These are phyloP conservation scores for Globisporangium apiculatum DNA, from an alignment of 352 stramenopile species.

Conservation along the genomic window DNA sequence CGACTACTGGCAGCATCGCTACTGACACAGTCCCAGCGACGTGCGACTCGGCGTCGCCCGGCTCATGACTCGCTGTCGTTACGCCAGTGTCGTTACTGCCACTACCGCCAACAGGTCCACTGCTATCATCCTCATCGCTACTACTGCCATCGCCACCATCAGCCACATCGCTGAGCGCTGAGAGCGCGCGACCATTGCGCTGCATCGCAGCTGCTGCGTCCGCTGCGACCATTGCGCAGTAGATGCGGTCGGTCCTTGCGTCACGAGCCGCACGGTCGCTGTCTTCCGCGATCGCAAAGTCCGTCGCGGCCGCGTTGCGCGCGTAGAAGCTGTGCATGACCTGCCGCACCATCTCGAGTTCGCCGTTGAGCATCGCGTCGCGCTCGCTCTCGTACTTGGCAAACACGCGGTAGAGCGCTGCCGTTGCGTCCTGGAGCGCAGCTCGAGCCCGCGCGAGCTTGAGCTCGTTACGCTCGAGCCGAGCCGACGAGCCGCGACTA, in stretches of 20 bases:
- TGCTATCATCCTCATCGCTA: not conserved
- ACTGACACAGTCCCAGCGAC: not conserved
- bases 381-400: conserved; percentile 74
- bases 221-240: conserved; percentile 49
- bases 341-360: conserved; percentile 75
- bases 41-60: conserved; percentile 4
- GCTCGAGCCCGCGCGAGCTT: conserved; percentile 42
- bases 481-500: conserved; percentile 9
- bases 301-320: conserved; percentile 62
- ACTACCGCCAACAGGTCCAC: not conserved
- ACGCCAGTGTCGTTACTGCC: conserved; percentile 2
- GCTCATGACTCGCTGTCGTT: conserved; percentile 1
- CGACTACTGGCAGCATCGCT: not conserved
- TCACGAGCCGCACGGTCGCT: conserved; percentile 43
- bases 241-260: conserved; percentile 33
- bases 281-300: conserved; percentile 53
- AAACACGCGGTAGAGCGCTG: conserved; percentile 66
- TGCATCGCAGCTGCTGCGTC: conserved; percentile 25
- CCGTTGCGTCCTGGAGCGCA: conserved; percentile 50
- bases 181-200: not conserved
- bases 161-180: not conserved
- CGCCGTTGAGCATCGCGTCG: conserved; percentile 68
- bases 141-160: not conserved
- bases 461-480: conserved; percentile 49
- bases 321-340: conserved; percentile 76